Percentiles rank a stretch among this genome's conserved stretches.
phyloP scores from a whole-genome alignment of 371 early-diverging fungal genomes.

The Mucor plumbeus region DNA sequence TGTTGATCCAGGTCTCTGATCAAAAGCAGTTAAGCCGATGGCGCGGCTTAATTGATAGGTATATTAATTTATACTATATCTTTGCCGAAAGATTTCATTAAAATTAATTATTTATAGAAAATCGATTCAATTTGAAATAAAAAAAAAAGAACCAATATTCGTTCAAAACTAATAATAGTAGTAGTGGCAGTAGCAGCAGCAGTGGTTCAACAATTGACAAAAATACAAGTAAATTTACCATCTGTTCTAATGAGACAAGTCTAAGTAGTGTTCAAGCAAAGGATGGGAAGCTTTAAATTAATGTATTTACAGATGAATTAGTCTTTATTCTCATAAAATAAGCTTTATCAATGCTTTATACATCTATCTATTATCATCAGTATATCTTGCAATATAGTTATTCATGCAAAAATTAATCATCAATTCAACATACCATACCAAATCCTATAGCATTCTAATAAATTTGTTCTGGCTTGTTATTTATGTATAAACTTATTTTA shows the following conservation, averaged over 20 bases:
- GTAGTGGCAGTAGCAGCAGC: neutral
- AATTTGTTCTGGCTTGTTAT: too few species aligned
- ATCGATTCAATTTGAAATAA: neutral
- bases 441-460: too few species aligned
- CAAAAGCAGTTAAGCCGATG: neutral
- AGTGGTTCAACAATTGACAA: neutral
- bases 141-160: neutral
- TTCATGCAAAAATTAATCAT: too few species aligned
- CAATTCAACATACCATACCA: too few species aligned
- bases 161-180: neutral
- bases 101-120: neutral
- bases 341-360: too few species aligned
- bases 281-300: too few species aligned
- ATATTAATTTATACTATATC: neutral
- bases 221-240: neutral
- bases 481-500: too few species aligned
- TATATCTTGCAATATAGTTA: too few species aligned
- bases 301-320: too few species aligned
- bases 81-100: neutral
- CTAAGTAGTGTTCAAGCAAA: neutral
- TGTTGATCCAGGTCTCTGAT: constrained; percentile 4
- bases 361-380: too few species aligned
- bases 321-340: too few species aligned
- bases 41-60: constrained; percentile 1
- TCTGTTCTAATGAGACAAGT: neutral